phyloP scores from a whole-genome alignment of 2,329 filamentous ascomycete species.

The Trichoderma simmonsii region DNA sequence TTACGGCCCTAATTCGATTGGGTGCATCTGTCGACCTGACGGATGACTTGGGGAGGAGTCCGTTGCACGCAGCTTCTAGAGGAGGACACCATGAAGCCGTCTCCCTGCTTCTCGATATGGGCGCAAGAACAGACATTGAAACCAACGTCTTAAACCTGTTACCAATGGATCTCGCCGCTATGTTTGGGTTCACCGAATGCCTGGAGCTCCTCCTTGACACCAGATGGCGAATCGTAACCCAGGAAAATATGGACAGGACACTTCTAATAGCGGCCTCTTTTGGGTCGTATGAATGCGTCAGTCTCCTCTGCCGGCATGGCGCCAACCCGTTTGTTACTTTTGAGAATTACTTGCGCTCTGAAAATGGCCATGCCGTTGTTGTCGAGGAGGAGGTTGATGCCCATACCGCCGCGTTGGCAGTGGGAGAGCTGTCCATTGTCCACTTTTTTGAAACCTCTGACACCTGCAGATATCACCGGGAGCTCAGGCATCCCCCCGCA shows the following conservation, averaged over 20 bases:
- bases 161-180: slow-evolving; percentile 16
- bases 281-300: not conserved
- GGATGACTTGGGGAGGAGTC: slow-evolving; percentile 13
- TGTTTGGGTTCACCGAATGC: slow-evolving; percentile 10
- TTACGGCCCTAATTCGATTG: not conserved
- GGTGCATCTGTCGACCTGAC: not conserved
- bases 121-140: not conserved
- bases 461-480: not conserved
- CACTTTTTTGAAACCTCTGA: slow-evolving; percentile 2
- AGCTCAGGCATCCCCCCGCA: not conserved
- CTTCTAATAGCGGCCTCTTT: slow-evolving; percentile 9
- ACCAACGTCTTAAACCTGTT: not conserved
- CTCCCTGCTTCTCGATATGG: not conserved
- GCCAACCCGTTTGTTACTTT: slow-evolving; percentile 7
- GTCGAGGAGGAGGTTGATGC: not conserved
- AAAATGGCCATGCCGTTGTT: not conserved
- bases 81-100: slow-evolving; percentile 12
- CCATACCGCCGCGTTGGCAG: not conserved
- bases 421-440: not conserved
- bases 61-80: slow-evolving; percentile 10
- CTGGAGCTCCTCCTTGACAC: not conserved
- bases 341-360: not conserved
- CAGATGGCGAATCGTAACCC: not conserved
- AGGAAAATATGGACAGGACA: not conserved
- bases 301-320: not conserved